These are phyloP conservation scores for Lizanozyma gosingica DNA, from an alignment of 1,139 yeast species.

Conservation along the genomic window DNA sequence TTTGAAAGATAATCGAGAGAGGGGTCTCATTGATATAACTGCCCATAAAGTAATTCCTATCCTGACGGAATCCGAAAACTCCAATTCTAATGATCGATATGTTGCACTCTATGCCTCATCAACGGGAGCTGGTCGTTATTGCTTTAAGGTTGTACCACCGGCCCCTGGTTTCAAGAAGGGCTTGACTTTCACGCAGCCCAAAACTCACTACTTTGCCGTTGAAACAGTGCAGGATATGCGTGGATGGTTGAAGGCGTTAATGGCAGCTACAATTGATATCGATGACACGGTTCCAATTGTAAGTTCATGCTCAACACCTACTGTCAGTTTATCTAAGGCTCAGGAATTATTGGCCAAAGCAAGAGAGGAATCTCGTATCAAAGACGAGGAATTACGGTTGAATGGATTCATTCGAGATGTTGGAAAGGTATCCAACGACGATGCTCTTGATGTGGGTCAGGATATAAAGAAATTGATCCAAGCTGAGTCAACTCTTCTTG, in stretches of 20 bases:
- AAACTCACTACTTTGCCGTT: slow-evolving; percentile 92
- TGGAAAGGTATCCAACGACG: neutral
- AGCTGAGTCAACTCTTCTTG: neutral
- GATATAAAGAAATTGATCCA: neutral
- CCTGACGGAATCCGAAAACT: slow-evolving; percentile 43
- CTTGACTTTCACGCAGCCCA: slow-evolving; percentile 91
- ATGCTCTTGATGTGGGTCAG: neutral
- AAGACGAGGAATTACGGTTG: slow-evolving; percentile 46
- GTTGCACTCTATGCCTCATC: slow-evolving; percentile 86
- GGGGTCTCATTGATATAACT: slow-evolving; percentile 90
- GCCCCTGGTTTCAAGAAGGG: slow-evolving; percentile 97
- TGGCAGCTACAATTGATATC: slow-evolving; percentile 92
- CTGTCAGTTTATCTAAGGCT: slow-evolving; percentile 79
- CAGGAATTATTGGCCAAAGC: slow-evolving; percentile 81
- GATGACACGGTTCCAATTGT: slow-evolving; percentile 91
- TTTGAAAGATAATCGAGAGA: slow-evolving; percentile 74
- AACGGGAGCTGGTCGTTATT: slow-evolving; percentile 85
- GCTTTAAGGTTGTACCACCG: slow-evolving; percentile 92
- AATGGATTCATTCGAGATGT: slow-evolving; percentile 27
- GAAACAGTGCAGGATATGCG: slow-evolving; percentile 89
- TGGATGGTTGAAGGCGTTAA: slow-evolving; percentile 88
- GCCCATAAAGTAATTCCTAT: slow-evolving; percentile 79
- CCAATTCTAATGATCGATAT: slow-evolving; percentile 64
- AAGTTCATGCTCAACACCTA: slow-evolving; percentile 92
- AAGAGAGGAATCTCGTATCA: slow-evolving; percentile 56